Base-by-base conservation (phyloP, 345 rosid genomes). In the Cardamine chenopodiifolia region DNA sequence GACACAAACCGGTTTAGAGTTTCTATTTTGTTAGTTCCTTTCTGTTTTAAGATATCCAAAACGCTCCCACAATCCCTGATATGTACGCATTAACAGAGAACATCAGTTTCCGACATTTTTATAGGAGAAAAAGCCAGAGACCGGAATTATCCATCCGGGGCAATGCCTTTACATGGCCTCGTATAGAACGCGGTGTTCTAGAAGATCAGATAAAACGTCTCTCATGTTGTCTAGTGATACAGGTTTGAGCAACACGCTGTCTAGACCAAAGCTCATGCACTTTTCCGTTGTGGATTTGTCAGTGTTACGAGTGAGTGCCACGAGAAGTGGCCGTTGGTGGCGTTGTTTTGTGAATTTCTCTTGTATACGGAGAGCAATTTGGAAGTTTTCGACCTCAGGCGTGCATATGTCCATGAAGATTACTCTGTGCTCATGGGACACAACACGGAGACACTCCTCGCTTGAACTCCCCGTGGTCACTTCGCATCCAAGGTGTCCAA, bases 151-250 rank as follows among this genome's bases (percentile, higher is more conserved):
- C 70, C 45, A 44, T 44, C 66, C 0, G 32, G 0, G 39, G 57
- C 48, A 25, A 53, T 66, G 77, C 68, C 68, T 32, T 70, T 73
- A 86, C 58, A 77, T 82, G 20, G 85, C 80, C 73, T 88, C 92
- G 9, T 84, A 81, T 1, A 88, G 77, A 48, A 86, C 83, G 35
- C 90, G 77, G 49, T 79, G 86, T 61, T 96, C 96, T 55, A 96
- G 66, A 72, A 96, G 88, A 71, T 88, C 89, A 18, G 89, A 79
- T 35, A 96, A 67, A 28, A 88, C 89, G 6, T 78, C 77, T 77
- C 90, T 88, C 97, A 96, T 90, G 82, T 89, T 86, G 55, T 92
- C 97, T 13, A 96, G 82, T 1, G 98, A 92, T 18, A 90, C 86
- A 0, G 97, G 98, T 68, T 90, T 96, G 68, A 82, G 74, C 60